Evolutionary conservation across 202 grass and related monocot genomes (phyloP), one percentile per base, ranked within the genome.

Genomic region (Brachypodium distachyon): DNA sequence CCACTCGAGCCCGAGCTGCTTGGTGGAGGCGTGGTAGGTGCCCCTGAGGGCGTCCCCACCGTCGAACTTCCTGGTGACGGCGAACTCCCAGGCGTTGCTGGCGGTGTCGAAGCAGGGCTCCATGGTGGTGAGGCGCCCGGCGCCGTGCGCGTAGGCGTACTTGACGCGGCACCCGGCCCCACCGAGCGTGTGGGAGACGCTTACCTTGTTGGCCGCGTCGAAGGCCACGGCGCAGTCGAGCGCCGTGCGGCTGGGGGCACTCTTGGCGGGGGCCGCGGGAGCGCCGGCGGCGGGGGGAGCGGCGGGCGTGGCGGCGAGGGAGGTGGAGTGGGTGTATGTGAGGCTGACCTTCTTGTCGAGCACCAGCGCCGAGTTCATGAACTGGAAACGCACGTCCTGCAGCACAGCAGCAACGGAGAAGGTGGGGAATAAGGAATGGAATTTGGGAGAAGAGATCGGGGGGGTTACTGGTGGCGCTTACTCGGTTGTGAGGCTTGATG

Each of bases 351-450:
- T 79, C 82, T 92, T 94, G 82, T 94, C 87, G 79, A 90, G 72
- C 39, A 94, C 84, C 12, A 79, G 67, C 3, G 84, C 94, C 0
- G 61, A 79, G 73, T 92, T 97, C 68, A 97, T 94, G 89, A 97
- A 97, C 81, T 97, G 94, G 81, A 97, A 94, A 16, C 84, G 81
- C 82, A 84, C 84, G 74, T 94, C 91, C 94, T 97, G 67, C 81
- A 22, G 3, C 10, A 70, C 6, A 4, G 32, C n/a, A 0, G 10
- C 7, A 17, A 47, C n/a, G 10, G 13, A 40, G 9, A 34, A 11
- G 39, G n/a, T 26, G 9, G 19, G 10, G 60, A 14, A 25, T n/a
- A 52, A 52, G 49, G 49, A 11, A 23, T 0, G 49, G 1, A 52
- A 18, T 52, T 51, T 70, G 6, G 22, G 11, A 4, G 2, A 0